These are phyloP conservation scores for Pleurotus sapidus DNA, from an alignment of 768 basidiomycete species.

Conservation along the genomic window DNA sequence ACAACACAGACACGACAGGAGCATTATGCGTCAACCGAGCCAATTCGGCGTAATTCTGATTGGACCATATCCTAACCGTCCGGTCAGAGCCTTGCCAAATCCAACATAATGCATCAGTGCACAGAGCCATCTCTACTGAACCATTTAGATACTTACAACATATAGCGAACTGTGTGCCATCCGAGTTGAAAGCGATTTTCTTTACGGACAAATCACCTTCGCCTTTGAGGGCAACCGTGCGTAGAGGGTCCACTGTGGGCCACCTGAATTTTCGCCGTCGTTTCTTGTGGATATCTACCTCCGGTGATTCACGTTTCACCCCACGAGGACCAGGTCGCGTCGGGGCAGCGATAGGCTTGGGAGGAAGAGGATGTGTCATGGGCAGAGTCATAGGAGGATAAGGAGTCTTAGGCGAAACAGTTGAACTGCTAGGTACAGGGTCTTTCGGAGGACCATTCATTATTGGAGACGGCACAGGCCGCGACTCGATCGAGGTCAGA, in stretches of 20 bases:
- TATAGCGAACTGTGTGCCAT: conserved; percentile 55
- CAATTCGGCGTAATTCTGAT: conserved; percentile 42
- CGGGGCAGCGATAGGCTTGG: conserved; percentile 20
- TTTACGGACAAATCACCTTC: conserved; percentile 45
- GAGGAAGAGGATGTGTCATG: conserved; percentile 28
- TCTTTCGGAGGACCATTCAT: neutral
- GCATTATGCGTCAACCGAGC: conserved; percentile 55
- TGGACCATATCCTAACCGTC: conserved; percentile 65
- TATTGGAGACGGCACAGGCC: conserved; percentile 15
- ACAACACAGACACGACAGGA: conserved; percentile 45
- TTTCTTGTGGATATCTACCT: conserved; percentile 12
- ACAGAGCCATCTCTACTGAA: neutral
- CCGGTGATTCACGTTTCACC: conserved; percentile 31
- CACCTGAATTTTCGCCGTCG: conserved; percentile 38
- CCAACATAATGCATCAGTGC: conserved; percentile 3
- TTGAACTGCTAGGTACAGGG: neutral
- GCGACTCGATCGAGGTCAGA: too few species aligned
- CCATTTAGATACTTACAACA: conserved; percentile 40
- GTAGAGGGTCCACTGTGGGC: conserved; percentile 42
- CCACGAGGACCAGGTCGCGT: conserved; percentile 19
- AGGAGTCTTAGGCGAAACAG: neutral
- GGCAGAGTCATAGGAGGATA: conserved; percentile 3
- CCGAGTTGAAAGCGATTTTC: conserved; percentile 47
- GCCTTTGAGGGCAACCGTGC: conserved; percentile 37
- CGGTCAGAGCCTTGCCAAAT: conserved; percentile 46